Percentiles rank a stretch among this genome's conserved stretches.
These are phyloP conservation scores for Spongospora subterranea DNA, from an alignment of 208 protist species.

Conservation along the genomic window DNA sequence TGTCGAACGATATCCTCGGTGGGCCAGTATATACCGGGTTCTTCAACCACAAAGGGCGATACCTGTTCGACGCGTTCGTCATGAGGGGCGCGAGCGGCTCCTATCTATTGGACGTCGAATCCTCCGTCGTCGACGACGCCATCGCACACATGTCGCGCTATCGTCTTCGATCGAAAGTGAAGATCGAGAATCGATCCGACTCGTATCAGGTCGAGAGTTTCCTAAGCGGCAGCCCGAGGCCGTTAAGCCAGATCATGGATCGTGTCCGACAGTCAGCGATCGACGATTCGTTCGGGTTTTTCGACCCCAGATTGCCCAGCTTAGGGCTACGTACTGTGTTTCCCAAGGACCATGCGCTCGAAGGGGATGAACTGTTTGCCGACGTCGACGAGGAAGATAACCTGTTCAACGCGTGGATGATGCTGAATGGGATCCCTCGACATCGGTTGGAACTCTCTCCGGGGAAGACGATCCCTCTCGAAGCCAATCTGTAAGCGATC, in stretches of 20 bases:
- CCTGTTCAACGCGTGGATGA: neutral
- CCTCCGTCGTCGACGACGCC: neutral
- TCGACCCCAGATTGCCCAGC: neutral
- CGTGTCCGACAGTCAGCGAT: neutral
- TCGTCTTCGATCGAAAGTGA: neutral
- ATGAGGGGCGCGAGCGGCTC: neutral
- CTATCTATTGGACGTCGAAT: neutral
- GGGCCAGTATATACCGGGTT: neutral
- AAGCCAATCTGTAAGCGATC: constrained; percentile 50
- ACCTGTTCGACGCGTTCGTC: constrained; percentile 50
- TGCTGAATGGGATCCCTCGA: constrained; percentile 1
- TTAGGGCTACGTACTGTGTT: neutral
- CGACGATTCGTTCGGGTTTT: neutral
- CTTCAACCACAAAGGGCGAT: neutral
- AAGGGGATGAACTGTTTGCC: neutral
- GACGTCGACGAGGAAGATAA: neutral
- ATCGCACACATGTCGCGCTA: neutral
- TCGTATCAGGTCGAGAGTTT: neutral
- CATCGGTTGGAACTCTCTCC: neutral
- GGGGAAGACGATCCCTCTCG: constrained; percentile 21
- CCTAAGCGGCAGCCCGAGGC: neutral
- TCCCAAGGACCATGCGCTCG: neutral
- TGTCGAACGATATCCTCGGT: constrained; percentile 31
- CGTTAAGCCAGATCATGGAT: neutral
- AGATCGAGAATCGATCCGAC: neutral